Base-by-base conservation (phyloP, 331 rosid genomes). In the Telfairia occidentalis region DNA sequence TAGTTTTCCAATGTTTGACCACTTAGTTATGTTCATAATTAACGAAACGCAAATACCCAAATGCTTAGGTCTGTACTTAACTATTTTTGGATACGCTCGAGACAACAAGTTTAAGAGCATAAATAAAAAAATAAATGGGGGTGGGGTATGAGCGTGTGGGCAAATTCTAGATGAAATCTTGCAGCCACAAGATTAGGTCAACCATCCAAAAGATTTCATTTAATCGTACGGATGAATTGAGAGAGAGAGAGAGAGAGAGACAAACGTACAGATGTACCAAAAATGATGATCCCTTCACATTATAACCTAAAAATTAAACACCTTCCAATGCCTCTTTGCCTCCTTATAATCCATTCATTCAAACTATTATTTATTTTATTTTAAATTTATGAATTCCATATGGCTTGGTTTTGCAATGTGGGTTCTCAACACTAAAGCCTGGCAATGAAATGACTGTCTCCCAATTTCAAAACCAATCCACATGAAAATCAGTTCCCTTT, bases 391-490 rank as follows among this genome's bases (percentile, higher is more conserved):
- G 1, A 57, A 15, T 12, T 12, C 75, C 76, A 52, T 19, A 73
- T 23, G 58, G 58, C 34, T 35, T 74, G 34, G 48, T 54, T 53
- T 34, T 73, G 77, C 65, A 32, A 12, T 53, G 63, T 52, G 65
- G 63, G 9, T 35, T 37, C 49, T 74, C 52, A 74, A 74, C 66
- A 74, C 3, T 37, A 53, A 43, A 74, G 66, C 66, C 77, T 74
- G 77, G 67, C 65, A 74, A 54, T 35, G 67, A 42, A 55, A n/a
- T 74, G 77, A 37, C 9, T 74, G 87, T 29, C 80, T 87, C 57
- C 75, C 30, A 8, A 28, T 71, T 26, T 8, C 3, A 0, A 26
- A 24, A 45, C 45, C 4, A 40, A 46, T 48, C 59, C 75, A 71
- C 75, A 71, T 70, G 54, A 71, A n/a, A n/a, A 71, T 16, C 59